A percentile compares a stretch with the other conserved stretches of the same genome.
phyloP scores from a whole-genome alignment of 2,329 filamentous ascomycete genomes.

The Dothidotthia symphoricarpi region DNA sequence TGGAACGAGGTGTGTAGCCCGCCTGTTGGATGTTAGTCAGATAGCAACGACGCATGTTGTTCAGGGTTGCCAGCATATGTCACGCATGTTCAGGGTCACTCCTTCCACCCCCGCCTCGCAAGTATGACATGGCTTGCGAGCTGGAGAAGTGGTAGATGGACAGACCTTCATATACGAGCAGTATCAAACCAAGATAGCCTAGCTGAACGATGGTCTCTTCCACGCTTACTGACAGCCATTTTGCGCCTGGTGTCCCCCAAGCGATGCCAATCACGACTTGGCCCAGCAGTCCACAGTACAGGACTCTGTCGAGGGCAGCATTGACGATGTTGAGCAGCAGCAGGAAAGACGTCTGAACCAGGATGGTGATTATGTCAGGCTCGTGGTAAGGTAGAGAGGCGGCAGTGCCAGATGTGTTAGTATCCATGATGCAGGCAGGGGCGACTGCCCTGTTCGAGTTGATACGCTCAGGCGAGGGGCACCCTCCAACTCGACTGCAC shows the following conservation, averaged over 20 bases:
- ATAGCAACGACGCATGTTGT: too few species aligned
- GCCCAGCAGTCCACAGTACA: constrained; percentile 71
- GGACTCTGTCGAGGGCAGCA: constrained; percentile 55
- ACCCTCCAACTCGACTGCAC: too few species aligned
- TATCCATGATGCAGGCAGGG: constrained; percentile 26
- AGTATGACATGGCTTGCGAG: too few species aligned
- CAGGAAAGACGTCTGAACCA: constrained; percentile 62
- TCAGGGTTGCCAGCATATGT: too few species aligned
- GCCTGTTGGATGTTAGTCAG: constrained; percentile 42
- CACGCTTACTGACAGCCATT: constrained; percentile 55
- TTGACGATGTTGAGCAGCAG: constrained; percentile 61
- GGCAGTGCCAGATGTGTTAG: constrained; percentile 15
- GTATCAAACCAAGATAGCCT: constrained; percentile 70
- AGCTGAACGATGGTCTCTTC: constrained; percentile 62
- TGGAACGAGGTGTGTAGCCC: constrained; percentile 58
- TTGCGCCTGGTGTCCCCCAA: constrained; percentile 65
- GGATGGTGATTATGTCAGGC: constrained; percentile 58
- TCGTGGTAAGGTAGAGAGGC: constrained; percentile 59
- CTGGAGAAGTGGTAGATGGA: background rate
- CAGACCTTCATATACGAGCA: constrained; percentile 68
- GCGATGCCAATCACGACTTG: constrained; percentile 69
- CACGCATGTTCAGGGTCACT: too few species aligned
- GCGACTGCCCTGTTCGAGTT: too few species aligned
- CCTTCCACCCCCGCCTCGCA: too few species aligned
- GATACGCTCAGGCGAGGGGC: too few species aligned